These are phyloP conservation scores for Leptosphaerulina australis DNA, from an alignment of 2,329 filamentous ascomycete genomes.

Conservation along the genomic window DNA sequence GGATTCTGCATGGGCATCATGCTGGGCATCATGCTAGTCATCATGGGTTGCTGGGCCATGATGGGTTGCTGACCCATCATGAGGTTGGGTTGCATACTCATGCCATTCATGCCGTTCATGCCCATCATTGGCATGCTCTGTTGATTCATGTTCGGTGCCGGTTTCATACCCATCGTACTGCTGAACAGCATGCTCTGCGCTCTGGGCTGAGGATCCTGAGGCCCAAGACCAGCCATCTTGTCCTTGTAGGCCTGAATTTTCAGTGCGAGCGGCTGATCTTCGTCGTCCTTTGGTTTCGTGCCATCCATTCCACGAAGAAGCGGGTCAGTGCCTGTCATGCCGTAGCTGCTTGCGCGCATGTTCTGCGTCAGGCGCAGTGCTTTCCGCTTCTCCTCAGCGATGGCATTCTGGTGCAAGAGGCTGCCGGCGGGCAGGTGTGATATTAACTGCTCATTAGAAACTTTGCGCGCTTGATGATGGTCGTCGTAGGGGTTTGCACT, in stretches of 20 bases:
- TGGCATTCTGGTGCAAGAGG: slow-evolving; percentile 49
- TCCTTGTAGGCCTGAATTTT: slow-evolving; percentile 49
- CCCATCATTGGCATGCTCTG: not conserved
- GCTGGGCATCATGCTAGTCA: too few relatives aligned
- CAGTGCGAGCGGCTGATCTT: slow-evolving; percentile 38
- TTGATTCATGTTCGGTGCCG: slow-evolving; percentile 26
- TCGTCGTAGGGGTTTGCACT: slow-evolving; percentile 58
- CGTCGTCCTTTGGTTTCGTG: slow-evolving; percentile 25
- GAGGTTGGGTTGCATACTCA: not conserved
- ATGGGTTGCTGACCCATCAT: slow-evolving; percentile 13
- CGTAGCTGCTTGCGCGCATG: slow-evolving; percentile 40
- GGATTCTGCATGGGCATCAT: not conserved
- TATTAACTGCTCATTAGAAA: slow-evolving; percentile 44
- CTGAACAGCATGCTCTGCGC: slow-evolving; percentile 25
- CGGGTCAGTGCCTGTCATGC: slow-evolving; percentile 32
- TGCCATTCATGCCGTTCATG: slow-evolving; percentile 5
- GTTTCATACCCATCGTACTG: slow-evolving; percentile 22
- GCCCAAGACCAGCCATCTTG: slow-evolving; percentile 30
- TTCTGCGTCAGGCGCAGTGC: slow-evolving; percentile 44
- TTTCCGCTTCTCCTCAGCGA: slow-evolving; percentile 47
- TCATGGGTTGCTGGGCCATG: not conserved
- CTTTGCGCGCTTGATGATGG: slow-evolving; percentile 43
- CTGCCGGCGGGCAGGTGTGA: slow-evolving; percentile 48
- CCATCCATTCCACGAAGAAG: slow-evolving; percentile 28
- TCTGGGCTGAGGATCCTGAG: slow-evolving; percentile 8